Base-by-base conservation (phyloP, 108 stramenopile genomes). In the Aurantiochytrium sp. region DNA sequence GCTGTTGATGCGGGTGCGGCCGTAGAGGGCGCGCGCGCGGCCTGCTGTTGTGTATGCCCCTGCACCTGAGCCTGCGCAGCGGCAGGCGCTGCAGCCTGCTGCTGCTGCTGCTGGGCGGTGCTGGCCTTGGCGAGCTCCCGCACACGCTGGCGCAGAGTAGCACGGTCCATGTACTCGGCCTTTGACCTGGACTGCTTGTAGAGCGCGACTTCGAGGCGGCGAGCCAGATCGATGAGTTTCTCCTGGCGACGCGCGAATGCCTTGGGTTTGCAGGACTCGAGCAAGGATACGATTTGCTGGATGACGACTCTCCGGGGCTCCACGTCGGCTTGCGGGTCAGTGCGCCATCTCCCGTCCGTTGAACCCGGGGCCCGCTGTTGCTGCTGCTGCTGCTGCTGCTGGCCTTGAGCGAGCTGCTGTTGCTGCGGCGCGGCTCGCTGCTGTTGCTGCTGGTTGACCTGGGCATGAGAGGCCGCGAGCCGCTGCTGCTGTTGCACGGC, bases 221-320 rank as follows among this genome's bases (percentile, higher is more conserved):
- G 96, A 1, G 97, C 97, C 97, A 98, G 97, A 89, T 97, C 95
- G 10, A 96, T 96, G 10, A 98, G 93, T 85, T 97, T 97, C 87
- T 96, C 94, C 88, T 96, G 90, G 96, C 97, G 97, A 90, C 96
- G 96, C 86, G 94, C 92, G 31, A 96, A 95, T 3, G 97, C 96
- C 87, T 98, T 95, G 42, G 97, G 96, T 68, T 96, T 96, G 73
- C 73, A 81, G 24, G 42, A 48, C 73, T 81, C 73, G n/a, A 81
- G 30, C 15, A 81, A 42, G 21, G n/a, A 27, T 6, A 81, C 73
- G 24, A 81, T 81, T 48, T 81, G 73, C 19, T 81, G 73, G n/a
- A 81, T 81, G 73, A 81, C 73, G 6, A 39, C 15, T 21, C 73
- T 12, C 73, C 73, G 73, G 6, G 73, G 45, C 45, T 81, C 73